phyloP scores from a whole-genome alignment of 23 red algal species.

The Agarophyton chilense region DNA sequence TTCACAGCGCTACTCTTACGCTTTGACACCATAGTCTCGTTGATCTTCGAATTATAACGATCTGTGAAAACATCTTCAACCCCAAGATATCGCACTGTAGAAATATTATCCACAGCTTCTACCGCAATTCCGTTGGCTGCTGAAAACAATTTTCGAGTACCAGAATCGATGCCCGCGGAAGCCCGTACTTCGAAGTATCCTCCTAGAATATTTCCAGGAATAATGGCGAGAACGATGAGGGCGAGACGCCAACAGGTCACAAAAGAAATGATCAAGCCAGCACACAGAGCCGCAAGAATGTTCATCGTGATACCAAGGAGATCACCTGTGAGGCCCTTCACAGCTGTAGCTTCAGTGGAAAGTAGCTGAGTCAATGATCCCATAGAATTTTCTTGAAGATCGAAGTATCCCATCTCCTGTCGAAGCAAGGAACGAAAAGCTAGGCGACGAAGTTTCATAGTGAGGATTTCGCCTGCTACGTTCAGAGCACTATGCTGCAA shows the following conservation, averaged over 20 bases:
- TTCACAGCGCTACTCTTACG: conserved; percentile 41
- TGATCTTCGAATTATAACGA: conserved; percentile 26
- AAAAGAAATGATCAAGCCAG: conserved; percentile 78
- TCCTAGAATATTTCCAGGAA: conserved; percentile 61
- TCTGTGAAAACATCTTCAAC: conserved; percentile 47
- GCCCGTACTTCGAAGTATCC: conserved; percentile 75
- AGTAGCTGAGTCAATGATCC: conserved; percentile 63
- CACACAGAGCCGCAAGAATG: conserved; percentile 31
- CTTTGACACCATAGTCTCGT: conserved; percentile 39
- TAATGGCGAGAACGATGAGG: conserved; percentile 70
- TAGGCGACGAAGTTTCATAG: conserved; percentile 66
- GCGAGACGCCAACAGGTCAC: conserved; percentile 74
- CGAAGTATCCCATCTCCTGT: conserved; percentile 92
- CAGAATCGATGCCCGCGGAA: conserved; percentile 46
- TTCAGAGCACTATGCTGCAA: conserved; percentile 66
- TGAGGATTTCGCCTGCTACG: conserved; percentile 80
- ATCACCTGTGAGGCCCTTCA: conserved; percentile 70
- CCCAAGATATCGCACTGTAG: conserved; percentile 65
- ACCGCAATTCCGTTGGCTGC: conserved; percentile 47
- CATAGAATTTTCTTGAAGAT: conserved; percentile 59
- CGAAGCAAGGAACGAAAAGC: conserved; percentile 73
- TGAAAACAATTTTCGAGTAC: conserved; percentile 15
- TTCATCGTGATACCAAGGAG: conserved; percentile 43
- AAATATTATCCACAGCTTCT: conserved; percentile 68
- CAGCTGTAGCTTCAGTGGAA: conserved; percentile 52